Conservation (phyloP, 2,329 filamentous ascomycete species). For the Biscogniauxia mediterranea region DNA sequence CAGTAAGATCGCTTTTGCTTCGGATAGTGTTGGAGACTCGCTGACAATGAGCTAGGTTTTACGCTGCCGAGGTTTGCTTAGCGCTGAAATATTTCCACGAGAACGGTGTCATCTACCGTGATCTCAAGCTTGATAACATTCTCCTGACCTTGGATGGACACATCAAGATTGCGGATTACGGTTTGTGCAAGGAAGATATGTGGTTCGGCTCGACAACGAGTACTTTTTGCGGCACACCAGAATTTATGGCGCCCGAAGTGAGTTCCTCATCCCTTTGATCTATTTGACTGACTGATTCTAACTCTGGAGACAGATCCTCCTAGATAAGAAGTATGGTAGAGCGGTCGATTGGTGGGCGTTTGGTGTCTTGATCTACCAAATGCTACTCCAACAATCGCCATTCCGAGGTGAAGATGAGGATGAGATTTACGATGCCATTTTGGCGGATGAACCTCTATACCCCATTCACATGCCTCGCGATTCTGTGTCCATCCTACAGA, state of each 20-base stretch:
- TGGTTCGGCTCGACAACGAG: slow-evolving; percentile 97
- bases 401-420: slow-evolving; percentile 99
- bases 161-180: slow-evolving; percentile 98
- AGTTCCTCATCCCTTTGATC: slow-evolving; percentile 21
- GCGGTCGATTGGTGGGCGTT: slow-evolving; percentile 99
- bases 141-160: slow-evolving; percentile 91
- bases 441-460: slow-evolving; percentile 95
- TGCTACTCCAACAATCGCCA: slow-evolving; percentile 97
- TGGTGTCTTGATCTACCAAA: slow-evolving; percentile 97
- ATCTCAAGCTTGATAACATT: slow-evolving; percentile 92
- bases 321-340: slow-evolving; percentile 97
- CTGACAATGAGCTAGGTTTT: slow-evolving; percentile 62
- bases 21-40: background rate
- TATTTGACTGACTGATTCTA: slow-evolving; percentile 24
- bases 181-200: slow-evolving; percentile 99
- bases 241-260: slow-evolving; percentile 99
- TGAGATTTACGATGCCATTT: slow-evolving; percentile 98
- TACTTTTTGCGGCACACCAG: slow-evolving; percentile 98
- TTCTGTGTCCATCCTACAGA: slow-evolving; percentile 95
- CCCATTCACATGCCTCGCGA: slow-evolving; percentile 98
- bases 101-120: slow-evolving; percentile 97
- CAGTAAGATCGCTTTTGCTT: slow-evolving; percentile 63
- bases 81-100: slow-evolving; percentile 99
- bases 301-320: slow-evolving; percentile 66
- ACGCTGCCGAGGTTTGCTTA: slow-evolving; percentile 94